Base-by-base conservation (phyloP, 768 basidiomycete genomes). In the Lactifluus subvellereus region DNA sequence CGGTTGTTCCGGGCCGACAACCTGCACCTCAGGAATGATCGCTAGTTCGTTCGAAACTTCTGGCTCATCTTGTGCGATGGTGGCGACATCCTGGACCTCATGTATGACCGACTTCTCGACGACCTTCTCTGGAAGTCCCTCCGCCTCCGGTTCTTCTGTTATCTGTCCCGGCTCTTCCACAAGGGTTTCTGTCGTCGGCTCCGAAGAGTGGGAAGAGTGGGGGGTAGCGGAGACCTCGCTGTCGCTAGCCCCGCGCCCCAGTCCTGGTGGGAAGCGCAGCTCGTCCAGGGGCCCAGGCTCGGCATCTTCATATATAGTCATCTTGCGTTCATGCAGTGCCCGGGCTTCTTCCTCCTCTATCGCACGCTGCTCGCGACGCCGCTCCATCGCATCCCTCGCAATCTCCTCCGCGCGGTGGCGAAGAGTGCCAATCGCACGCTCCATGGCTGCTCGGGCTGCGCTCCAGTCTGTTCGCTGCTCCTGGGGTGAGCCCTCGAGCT, bases 231-330 rank as follows among this genome's bases (percentile, higher is more conserved):
- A 45, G 43, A 10, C 32, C 50, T 51, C 64, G 42, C 35, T 48
- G 27, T 56, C 60, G 14, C 50, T 62, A 5, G 2, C 47, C 13
- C 47, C 40, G 14, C 47, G 53, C 22, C 37, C 57, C 5, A 60
- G 42, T 11, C 65, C 62, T 8, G 65, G 62, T n/a, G 62, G 65
- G 47, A 59, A 66, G 49, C 57, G 65, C 35, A 64, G 35, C 40
- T 59, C 65, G 35, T 54, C 54, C 16, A 61, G 35, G 6, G 50
- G 45, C 27, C 62, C 65, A 7, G 53, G 10, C 58, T 65, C 57
- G 2, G 53, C 57, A 16, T 58, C 62, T 47, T 59, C 57, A 27
- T 64, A 65, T 43, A 57, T 51, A 35, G 62, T 59, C 63, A 55
- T 62, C 49, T 64, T 62, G 11, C 65, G 65, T 32, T 58, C 57